These are phyloP conservation scores for Phaeosphaeriaceae sp. DNA, from an alignment of 2,329 filamentous ascomycete species.

Conservation along the genomic window DNA sequence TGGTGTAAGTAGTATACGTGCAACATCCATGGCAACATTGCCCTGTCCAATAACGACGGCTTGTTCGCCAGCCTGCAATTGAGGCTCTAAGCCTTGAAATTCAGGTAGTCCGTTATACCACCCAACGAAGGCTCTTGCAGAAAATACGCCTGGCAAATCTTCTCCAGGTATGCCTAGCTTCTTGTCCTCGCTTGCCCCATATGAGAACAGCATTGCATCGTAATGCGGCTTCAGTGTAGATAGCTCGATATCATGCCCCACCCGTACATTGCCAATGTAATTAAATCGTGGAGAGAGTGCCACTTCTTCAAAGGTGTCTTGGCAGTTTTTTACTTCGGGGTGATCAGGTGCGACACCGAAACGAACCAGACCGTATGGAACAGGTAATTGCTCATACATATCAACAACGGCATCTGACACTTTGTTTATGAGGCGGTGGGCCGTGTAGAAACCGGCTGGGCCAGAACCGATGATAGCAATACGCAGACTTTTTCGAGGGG, in stretches of 20 bases:
- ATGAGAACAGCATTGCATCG: slow-evolving; percentile 89
- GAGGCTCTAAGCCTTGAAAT: slow-evolving; percentile 73
- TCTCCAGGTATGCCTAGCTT: slow-evolving; percentile 82
- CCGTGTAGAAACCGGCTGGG: slow-evolving; percentile 94
- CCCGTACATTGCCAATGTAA: slow-evolving; percentile 86
- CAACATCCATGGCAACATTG: slow-evolving; percentile 94
- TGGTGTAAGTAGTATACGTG: slow-evolving; percentile 81
- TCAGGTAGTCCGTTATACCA: slow-evolving; percentile 98
- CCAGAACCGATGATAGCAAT: slow-evolving; percentile 92
- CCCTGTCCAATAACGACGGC: slow-evolving; percentile 92
- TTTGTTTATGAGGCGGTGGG: slow-evolving; percentile 81
- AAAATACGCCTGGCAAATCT: slow-evolving; percentile 76
- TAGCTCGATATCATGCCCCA: slow-evolving; percentile 75
- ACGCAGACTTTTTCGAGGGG: slow-evolving; percentile 63
- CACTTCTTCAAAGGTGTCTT: slow-evolving; percentile 91
- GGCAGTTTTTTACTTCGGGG: slow-evolving; percentile 98
- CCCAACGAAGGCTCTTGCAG: slow-evolving; percentile 90
- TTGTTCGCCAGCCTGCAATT: slow-evolving; percentile 76
- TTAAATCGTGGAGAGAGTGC: slow-evolving; percentile 82
- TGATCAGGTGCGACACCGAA: slow-evolving; percentile 98
- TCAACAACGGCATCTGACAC: slow-evolving; percentile 77
- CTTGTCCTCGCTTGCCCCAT: slow-evolving; percentile 86
- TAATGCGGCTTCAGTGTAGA: slow-evolving; percentile 77
- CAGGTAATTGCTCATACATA: slow-evolving; percentile 95
- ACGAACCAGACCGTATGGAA: slow-evolving; percentile 89